phyloP scores from a whole-genome alignment of 176 grass and related monocot species.

The Raddia guianensis region DNA sequence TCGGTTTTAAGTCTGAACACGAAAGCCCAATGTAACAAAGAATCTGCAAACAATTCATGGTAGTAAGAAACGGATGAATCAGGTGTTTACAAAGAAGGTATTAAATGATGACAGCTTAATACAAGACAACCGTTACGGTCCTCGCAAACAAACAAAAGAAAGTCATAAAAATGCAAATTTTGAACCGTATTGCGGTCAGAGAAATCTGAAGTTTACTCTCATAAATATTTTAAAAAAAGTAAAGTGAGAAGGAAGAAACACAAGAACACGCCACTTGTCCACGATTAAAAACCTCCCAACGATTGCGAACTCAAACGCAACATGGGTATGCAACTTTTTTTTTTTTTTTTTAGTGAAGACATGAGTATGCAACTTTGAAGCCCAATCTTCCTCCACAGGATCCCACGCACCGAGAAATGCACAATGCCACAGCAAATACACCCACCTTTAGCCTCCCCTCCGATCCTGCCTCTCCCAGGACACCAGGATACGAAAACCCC shows the following conservation, averaged over 20 bases:
- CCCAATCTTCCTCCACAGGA: not conserved
- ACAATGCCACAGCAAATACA: slow-evolving; percentile 21
- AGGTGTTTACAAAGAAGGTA: not conserved
- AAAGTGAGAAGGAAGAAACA: not conserved
- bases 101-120: not conserved
- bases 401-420: not conserved
- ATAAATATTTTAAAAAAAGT: not conserved
- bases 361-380: not conserved
- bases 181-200: not conserved
- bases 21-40: not conserved
- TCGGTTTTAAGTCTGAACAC: not conserved
- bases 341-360: not conserved
- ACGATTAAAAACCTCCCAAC: not conserved
- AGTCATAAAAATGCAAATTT: not conserved
- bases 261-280: not conserved
- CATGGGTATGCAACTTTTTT: not conserved
- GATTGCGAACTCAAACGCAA: not conserved
- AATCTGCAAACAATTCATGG: not conserved
- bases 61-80: not conserved
- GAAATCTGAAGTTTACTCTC: not conserved
- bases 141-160: not conserved
- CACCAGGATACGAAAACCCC: slow-evolving; percentile 35
- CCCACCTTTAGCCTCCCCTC: slow-evolving; percentile 25
- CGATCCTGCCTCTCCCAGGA: slow-evolving; percentile 14
- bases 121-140: not conserved